Conservation (phyloP, 2,329 filamentous ascomycete species). For the Sordariomycetes sp. region DNA sequence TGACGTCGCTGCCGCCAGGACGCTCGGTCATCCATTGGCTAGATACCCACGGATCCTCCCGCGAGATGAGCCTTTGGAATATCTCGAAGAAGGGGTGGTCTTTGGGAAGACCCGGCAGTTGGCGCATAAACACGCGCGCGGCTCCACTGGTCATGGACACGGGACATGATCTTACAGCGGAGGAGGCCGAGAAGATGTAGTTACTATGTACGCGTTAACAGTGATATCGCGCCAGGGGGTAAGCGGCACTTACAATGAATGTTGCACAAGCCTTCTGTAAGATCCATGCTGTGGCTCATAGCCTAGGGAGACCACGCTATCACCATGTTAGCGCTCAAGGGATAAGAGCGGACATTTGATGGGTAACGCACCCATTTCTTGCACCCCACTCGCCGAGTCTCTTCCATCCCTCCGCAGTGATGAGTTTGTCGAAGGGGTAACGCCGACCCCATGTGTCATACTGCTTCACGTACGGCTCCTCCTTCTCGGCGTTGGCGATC, state of each 20-base stretch:
- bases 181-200: background rate
- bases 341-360: background rate
- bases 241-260: background rate
- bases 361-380: background rate
- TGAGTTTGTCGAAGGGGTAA: background rate
- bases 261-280: background rate
- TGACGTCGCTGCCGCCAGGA: conserved; percentile 8
- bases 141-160: conserved; percentile 1
- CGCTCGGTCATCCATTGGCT: conserved; percentile 10
- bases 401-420: background rate
- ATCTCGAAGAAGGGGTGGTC: conserved; percentile 7
- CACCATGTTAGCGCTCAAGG: background rate
- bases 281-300: background rate
- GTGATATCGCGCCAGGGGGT: background rate
- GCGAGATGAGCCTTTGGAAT: conserved; percentile 1
- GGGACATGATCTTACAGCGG: background rate
- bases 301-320: background rate
- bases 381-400: background rate
- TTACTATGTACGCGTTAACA: background rate
- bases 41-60: conserved; percentile 6
- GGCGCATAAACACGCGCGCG: conserved; percentile 4
- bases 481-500: conserved; percentile 6
- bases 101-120: conserved; percentile 3
- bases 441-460: conserved; percentile 7
- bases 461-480: conserved; percentile 7